Evolutionary conservation across 441 rosid genomes (phyloP), one percentile per base, ranked within the genome.

Genomic region (Gossypium schwendimanii): DNA sequence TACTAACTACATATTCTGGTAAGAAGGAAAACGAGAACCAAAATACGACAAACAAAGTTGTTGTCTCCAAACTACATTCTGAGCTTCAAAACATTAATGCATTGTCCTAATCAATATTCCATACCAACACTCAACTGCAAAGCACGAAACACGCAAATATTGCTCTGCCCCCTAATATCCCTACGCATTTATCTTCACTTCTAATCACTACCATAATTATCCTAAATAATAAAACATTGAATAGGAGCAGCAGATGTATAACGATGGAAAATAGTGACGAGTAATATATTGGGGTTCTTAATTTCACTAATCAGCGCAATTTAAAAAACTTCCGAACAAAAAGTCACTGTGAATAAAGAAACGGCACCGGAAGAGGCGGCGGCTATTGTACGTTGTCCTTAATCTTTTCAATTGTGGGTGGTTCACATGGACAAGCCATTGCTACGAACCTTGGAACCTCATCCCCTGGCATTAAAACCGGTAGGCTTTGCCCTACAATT

Each of bases 391-490:
- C 72, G 23, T 62, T 66, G 3, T 78, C 61, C 7, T 28, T 41
- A 33, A 76, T 33, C 41, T 71, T 76, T 45, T 81, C 74, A 8
- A 6, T 0, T 6, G 39, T 3, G 0, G 72, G 53, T 3, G 81
- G 81, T 60, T 78, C 69, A 11, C 83, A 63, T 28, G 86, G 83
- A 69, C 86, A 84, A 2, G 82, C 77, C 67, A 81, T 24, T 33
- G 88, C 90, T 3, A 84, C 80, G 62, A 84, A 86, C 80, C 76
- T 82, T 1, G 90, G 85, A 0, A 82, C 65, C 68, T 52, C 31
- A 74, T 86, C 89, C 45, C 86, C 87, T 0, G 89, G 87, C 89
- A 86, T 86, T 77, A 80, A 33, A 6, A 84, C 87, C 11, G 83
- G 79, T 63, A 80, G 21, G 69, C 85, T 83, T 39, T 69, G 23